Evolutionary conservation across 192 early-diverging fungal genomes (phyloP).

Genomic region (Chytriomyces confervae): DNA sequence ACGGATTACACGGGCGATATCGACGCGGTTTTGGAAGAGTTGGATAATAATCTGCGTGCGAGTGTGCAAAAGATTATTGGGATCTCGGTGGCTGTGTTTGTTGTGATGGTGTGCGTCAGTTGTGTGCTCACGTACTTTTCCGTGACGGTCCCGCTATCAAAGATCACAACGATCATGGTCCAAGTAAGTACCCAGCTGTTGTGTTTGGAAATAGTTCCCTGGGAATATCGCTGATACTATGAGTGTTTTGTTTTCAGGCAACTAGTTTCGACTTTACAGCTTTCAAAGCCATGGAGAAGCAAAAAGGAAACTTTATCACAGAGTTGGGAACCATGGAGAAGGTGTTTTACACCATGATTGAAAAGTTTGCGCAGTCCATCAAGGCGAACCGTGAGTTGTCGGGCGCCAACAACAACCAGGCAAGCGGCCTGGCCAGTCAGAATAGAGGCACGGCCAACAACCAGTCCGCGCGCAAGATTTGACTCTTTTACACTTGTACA

Average conservation of each 20-base stretch:
- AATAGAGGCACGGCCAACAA: no score
- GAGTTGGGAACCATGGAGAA: neutral
- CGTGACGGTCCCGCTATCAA: neutral
- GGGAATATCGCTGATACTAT: neutral
- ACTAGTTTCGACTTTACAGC: neutral
- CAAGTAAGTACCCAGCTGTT: neutral
- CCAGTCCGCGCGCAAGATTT: no score
- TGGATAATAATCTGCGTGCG: neutral
- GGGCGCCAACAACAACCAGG: neutral
- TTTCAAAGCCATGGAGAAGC: neutral
- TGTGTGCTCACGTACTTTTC: neutral
- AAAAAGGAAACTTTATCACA: conserved; percentile 3
- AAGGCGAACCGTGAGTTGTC: neutral
- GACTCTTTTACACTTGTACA: no score
- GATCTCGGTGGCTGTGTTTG: neutral
- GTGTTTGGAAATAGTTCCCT: no score
- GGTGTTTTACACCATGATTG: conserved; percentile 1
- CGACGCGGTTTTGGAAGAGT: neutral
- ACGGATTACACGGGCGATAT: conserved; percentile 1
- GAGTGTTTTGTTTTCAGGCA: neutral
- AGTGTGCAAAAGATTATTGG: neutral
- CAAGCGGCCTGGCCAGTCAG: neutral
- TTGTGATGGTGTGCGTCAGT: neutral
- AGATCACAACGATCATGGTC: neutral
- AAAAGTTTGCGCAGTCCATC: neutral